phyloP scores from a whole-genome alignment of 2,329 filamentous ascomycete species.

The Thermomyces lanuginosus region DNA sequence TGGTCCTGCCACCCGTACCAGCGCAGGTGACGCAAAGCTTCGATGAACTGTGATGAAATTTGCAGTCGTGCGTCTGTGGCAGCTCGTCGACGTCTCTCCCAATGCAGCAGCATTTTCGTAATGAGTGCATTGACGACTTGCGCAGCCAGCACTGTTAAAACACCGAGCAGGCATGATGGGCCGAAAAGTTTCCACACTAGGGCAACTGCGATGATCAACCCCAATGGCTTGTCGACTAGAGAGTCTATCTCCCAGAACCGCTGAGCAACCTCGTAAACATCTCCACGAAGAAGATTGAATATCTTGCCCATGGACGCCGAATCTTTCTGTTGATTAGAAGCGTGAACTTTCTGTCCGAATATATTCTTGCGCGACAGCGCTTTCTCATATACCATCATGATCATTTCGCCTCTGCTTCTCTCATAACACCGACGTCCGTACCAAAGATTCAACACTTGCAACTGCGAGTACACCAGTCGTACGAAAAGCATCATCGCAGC shows the following conservation, averaged over 20 bases:
- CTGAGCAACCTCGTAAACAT: constrained; percentile 24
- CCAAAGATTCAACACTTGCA: constrained; percentile 57
- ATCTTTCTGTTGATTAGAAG: too few relatives aligned
- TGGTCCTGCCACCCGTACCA: constrained; percentile 72
- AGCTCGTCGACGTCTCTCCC: constrained; percentile 53
- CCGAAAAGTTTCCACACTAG: constrained; percentile 68
- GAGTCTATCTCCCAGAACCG: constrained; percentile 72
- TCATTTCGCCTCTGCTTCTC: constrained; percentile 66
- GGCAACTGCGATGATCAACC: constrained; percentile 54
- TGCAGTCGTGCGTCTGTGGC: constrained; percentile 67
- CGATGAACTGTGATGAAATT: constrained; percentile 69
- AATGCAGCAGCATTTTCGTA: constrained; percentile 48
- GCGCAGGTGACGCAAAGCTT: constrained; percentile 62
- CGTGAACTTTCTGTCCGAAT: constrained; percentile 19
- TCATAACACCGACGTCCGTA: constrained; percentile 74
- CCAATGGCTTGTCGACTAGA: constrained; percentile 61
- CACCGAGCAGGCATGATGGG: constrained; percentile 58
- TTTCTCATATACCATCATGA: constrained; percentile 72
- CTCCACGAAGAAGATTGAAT: constrained; percentile 61
- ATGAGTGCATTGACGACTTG: constrained; percentile 54
- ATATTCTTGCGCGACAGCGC: constrained; percentile 50
- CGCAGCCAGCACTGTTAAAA: constrained; percentile 51
- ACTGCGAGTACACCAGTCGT: constrained; percentile 47
- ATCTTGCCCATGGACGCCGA: constrained; percentile 80
- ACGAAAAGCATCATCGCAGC: constrained; percentile 45